Evolutionary conservation across 257 asterid species (phyloP).

Genomic region (Schizonepeta tenuifolia): DNA sequence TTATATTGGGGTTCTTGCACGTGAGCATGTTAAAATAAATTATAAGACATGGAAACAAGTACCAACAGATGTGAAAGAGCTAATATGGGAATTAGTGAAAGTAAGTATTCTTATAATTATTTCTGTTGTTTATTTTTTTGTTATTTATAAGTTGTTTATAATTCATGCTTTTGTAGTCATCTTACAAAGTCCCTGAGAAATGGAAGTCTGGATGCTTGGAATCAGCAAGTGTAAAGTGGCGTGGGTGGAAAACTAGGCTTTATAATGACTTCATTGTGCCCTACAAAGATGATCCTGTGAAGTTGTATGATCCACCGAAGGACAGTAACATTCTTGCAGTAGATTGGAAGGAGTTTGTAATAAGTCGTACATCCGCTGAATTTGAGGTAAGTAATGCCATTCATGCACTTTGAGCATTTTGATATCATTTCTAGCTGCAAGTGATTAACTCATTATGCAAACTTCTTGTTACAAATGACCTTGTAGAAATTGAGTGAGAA

Average conservation of each 20-base stretch:
- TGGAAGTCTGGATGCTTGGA: conserved; percentile 17
- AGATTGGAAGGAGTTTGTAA: conserved; percentile 13
- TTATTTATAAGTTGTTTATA: not conserved
- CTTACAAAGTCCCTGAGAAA: conserved; percentile 12
- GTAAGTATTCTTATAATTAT: not conserved
- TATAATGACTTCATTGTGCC: not conserved
- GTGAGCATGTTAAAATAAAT: conserved; percentile 18
- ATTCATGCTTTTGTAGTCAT: conserved; percentile 7
- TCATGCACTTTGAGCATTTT: not conserved
- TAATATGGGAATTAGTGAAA: conserved; percentile 4
- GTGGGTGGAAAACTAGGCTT: conserved; percentile 2
- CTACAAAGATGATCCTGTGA: not conserved
- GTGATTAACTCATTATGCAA: too few relatives aligned
- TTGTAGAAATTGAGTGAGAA: conserved; percentile 14
- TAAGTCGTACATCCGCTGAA: not conserved
- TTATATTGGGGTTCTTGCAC: conserved; percentile 24
- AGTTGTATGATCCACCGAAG: conserved; percentile 1
- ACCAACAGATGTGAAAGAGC: conserved; percentile 6
- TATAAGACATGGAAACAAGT: conserved; percentile 24
- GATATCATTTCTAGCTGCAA: not conserved
- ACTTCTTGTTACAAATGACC: too few relatives aligned
- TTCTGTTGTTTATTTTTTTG: not conserved
- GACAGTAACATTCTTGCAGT: not conserved
- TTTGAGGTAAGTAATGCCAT: conserved; percentile 4
- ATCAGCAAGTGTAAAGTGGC: conserved; percentile 25